phyloP scores from a whole-genome alignment of 495 filamentous ascomycete genomes.

The Paragyromitra xinjiangensis region DNA sequence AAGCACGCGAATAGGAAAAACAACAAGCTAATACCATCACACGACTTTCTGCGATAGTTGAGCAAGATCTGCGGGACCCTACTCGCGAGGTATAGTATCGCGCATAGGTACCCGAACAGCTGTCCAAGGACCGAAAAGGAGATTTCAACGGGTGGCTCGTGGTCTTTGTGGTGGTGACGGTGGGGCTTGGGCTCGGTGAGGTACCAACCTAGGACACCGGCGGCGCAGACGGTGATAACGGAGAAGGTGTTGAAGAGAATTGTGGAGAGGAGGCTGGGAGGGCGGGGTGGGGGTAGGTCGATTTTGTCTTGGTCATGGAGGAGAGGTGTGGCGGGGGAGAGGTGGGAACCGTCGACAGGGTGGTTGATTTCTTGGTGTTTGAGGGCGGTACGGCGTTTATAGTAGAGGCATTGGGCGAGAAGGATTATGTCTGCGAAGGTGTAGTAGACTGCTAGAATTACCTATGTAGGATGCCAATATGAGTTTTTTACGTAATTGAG shows the following conservation, averaged over 20 bases:
- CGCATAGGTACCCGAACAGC: conserved; percentile 85
- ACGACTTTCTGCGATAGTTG: conserved; percentile 87
- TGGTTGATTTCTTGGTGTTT: conserved; percentile 40
- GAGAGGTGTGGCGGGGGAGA: conserved; percentile 82
- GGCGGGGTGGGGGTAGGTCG: conserved; percentile 52
- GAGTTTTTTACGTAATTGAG: background rate
- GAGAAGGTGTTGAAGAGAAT: conserved; percentile 75
- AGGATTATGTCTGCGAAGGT: conserved; percentile 92
- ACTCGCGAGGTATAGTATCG: conserved; percentile 84
- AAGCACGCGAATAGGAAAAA: conserved; percentile 98
- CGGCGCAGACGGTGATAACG: conserved; percentile 78
- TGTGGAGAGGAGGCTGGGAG: conserved; percentile 63
- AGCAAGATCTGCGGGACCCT: conserved; percentile 88
- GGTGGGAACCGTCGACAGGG: conserved; percentile 62
- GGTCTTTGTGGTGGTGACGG: conserved; percentile 10
- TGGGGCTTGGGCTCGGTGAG: conserved; percentile 63
- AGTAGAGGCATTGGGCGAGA: conserved; percentile 90
- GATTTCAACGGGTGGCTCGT: conserved; percentile 58
- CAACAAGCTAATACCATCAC: conserved; percentile 86
- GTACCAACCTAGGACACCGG: conserved; percentile 87
- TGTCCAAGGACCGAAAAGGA: conserved; percentile 80
- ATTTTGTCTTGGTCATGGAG: conserved; percentile 59
- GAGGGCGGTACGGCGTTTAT: conserved; percentile 75
- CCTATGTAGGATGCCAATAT: conserved; percentile 55
- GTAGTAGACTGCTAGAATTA: conserved; percentile 94